phyloP scores from a whole-genome alignment of 805 yeast species.

The Millerozyma miso region DNA sequence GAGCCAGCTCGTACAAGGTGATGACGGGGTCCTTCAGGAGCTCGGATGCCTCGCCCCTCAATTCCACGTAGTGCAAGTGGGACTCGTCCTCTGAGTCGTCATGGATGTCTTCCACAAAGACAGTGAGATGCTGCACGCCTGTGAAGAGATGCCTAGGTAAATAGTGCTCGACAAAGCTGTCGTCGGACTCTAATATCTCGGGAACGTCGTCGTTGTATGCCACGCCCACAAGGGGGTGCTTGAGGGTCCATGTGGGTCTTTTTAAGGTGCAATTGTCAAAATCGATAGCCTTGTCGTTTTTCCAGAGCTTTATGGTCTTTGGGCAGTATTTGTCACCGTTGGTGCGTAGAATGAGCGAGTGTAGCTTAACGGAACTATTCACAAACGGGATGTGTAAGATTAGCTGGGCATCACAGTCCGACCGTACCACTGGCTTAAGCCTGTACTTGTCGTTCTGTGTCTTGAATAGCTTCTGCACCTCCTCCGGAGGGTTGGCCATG shows the following conservation, averaged over 20 bases:
- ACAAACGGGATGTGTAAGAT: slow-evolving; percentile 73
- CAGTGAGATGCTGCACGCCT: slow-evolving; percentile 60
- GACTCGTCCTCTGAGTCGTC: slow-evolving; percentile 49
- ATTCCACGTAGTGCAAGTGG: slow-evolving; percentile 64
- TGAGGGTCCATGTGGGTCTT: slow-evolving; percentile 47
- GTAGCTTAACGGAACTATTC: slow-evolving; percentile 67
- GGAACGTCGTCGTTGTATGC: slow-evolving; percentile 35
- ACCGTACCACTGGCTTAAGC: slow-evolving; percentile 45
- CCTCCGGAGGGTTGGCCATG: slow-evolving; percentile 47
- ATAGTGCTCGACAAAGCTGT: slow-evolving; percentile 73
- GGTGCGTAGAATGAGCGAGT: slow-evolving; percentile 67
- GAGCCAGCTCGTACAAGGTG: slow-evolving; percentile 82
- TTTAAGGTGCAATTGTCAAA: slow-evolving; percentile 55
- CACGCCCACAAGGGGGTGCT: slow-evolving; percentile 64
- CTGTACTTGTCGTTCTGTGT: slow-evolving; percentile 44
- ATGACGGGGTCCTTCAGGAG: slow-evolving; percentile 65
- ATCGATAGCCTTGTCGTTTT: slow-evolving; percentile 67
- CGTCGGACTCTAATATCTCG: slow-evolving; percentile 26
- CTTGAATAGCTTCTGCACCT: slow-evolving; percentile 52
- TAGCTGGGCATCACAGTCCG: slow-evolving; percentile 81
- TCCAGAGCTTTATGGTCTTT: slow-evolving; percentile 61
- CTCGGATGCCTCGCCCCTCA: slow-evolving; percentile 67
- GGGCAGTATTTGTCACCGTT: slow-evolving; percentile 66
- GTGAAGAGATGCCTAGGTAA: slow-evolving; percentile 73
- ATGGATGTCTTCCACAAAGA: slow-evolving; percentile 63